Evolutionary conservation across 257 asterid species (phyloP), one percentile per base, ranked within the genome.

Genomic region (Cynanchum wilfordii): DNA sequence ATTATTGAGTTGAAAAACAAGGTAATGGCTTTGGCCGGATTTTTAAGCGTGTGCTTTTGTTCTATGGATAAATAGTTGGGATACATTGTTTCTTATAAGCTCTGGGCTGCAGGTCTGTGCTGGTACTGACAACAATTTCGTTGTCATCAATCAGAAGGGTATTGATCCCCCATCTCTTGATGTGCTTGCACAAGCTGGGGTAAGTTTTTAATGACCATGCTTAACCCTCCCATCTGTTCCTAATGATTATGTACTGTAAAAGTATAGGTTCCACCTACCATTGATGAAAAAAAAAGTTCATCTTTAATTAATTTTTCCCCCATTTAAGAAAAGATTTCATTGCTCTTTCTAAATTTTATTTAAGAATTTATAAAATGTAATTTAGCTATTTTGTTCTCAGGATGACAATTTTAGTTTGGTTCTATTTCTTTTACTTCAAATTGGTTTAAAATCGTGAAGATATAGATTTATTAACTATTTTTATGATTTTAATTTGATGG

Each of bases 161-260:
- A 95, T 95, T 79, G 99, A 95, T 84, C 99, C 99, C 57, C 93
- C 97, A 59, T 95, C 99, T 19, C 79, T 95, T 79, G 99, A 95
- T 82, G 66, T 89, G 57, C 98, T 95, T 54, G 98, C 99, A 50
- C 90, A 94, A 49, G 99, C 88, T 78, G 98, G 99, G 78, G 99
- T 95, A 89, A 86, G 99, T 75, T 72, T 63, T 40, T 11, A 38
- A 36, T 16, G 27, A 55, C 12, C 29, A 55, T 7, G 20, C 47
- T 51, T 69, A 49, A 7, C 12, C 15, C 17, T 29, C 10, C 42
- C 12, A 62, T 56, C 33, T 25, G 22, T 56, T 44, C 5, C 4
- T n/a, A 55, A 55, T 55, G 9, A 55, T 9, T 55, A 55, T n/a
- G 27, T 55, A 3, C 10, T 42, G 47, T 2, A 42, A 55, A 55